Percentiles rank a stretch among this genome's conserved stretches.
Evolutionary conservation across 495 filamentous ascomycete species (phyloP).

Genomic region (Xylaria scruposa): DNA sequence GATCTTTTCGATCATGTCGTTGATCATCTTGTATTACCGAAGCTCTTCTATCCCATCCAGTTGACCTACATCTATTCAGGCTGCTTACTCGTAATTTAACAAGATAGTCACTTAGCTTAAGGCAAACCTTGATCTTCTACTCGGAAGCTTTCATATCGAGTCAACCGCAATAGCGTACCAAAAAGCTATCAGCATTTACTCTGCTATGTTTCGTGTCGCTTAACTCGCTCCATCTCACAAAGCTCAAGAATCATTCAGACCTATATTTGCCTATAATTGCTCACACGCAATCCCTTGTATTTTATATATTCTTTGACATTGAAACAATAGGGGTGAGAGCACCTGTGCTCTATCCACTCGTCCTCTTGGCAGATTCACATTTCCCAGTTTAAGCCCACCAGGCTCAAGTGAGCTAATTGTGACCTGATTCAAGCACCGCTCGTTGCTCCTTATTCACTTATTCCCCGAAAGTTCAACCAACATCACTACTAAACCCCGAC

Average conservation of each 20-base stretch:
- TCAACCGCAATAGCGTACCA: not conserved
- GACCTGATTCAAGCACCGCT: not conserved
- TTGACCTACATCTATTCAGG: not conserved
- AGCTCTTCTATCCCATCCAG: not conserved
- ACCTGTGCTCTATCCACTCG: slow-evolving; percentile 10
- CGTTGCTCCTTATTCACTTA: not conserved
- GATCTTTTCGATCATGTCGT: not conserved
- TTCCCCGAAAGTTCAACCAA: not conserved
- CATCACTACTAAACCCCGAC: not conserved
- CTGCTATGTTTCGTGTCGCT: not conserved
- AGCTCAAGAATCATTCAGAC: not conserved
- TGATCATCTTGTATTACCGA: not conserved
- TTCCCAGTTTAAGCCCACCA: not conserved
- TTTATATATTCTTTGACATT: not conserved
- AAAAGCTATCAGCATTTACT: not conserved
- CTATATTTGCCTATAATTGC: slow-evolving; percentile 18
- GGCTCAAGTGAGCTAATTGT: not conserved
- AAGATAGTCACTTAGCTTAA: not conserved
- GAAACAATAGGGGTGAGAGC: slow-evolving; percentile 19
- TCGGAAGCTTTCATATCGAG: not conserved
- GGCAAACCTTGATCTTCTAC: not conserved
- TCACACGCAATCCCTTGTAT: not conserved
- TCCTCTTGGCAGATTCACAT: slow-evolving; percentile 18
- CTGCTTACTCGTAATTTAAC: not conserved
- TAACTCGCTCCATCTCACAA: slow-evolving; percentile 10